Evolutionary conservation across 2,329 filamentous ascomycete genomes (phyloP).

Genomic region (Emmonsiellopsis sp.): DNA sequence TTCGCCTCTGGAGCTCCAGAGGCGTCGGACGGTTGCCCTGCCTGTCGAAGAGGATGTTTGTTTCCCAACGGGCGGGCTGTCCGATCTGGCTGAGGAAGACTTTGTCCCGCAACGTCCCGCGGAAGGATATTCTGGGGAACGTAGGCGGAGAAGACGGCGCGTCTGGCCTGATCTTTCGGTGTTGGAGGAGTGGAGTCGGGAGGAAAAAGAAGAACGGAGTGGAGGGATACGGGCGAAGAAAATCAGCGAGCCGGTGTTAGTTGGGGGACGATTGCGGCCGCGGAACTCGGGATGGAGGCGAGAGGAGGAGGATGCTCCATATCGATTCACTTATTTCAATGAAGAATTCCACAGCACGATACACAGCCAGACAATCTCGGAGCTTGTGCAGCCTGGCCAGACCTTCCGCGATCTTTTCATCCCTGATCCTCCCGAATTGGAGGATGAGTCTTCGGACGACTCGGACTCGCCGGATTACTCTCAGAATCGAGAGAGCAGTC

Average conservation of each 20-base stretch:
- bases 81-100: slow-evolving; percentile 74
- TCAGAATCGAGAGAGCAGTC: slow-evolving; percentile 10
- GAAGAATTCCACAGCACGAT: slow-evolving; percentile 94
- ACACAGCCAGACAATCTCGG: slow-evolving; percentile 89
- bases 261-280: slow-evolving; percentile 79
- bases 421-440: slow-evolving; percentile 69
- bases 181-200: slow-evolving; percentile 78
- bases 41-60: slow-evolving; percentile 81
- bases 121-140: slow-evolving; percentile 29
- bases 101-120: slow-evolving; percentile 41
- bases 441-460: slow-evolving; percentile 59
- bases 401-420: slow-evolving; percentile 84
- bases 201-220: slow-evolving; percentile 80
- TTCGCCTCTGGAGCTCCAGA: slow-evolving; percentile 30
- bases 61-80: slow-evolving; percentile 71
- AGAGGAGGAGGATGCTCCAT: slow-evolving; percentile 80
- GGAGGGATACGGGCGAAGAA: slow-evolving; percentile 79
- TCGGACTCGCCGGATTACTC: slow-evolving; percentile 9
- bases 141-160: slow-evolving; percentile 51
- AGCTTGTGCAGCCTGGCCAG: slow-evolving; percentile 74
- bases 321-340: slow-evolving; percentile 97
- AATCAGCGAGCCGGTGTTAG: slow-evolving; percentile 85
- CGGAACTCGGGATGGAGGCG: slow-evolving; percentile 74
- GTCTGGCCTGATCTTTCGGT: slow-evolving; percentile 81
- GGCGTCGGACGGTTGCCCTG: slow-evolving; percentile 50